Evolutionary conservation across 2,329 filamentous ascomycete species (phyloP).

Genomic region (Ceratocystis albifundus): DNA sequence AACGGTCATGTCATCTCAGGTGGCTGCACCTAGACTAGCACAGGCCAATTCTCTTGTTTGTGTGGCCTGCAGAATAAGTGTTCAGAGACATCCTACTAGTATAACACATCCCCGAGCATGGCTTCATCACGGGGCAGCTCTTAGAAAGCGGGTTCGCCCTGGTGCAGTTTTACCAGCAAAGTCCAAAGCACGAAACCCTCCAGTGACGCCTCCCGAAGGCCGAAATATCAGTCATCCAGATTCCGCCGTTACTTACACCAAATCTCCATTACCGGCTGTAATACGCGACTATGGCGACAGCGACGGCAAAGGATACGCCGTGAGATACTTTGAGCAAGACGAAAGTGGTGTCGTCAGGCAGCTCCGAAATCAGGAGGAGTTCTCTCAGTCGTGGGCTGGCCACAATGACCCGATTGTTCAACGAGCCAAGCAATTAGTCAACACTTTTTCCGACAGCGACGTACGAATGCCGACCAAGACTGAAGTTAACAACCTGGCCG

Average conservation of each 20-base stretch:
- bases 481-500: conserved; percentile 26
- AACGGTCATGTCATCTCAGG: conserved; percentile 21
- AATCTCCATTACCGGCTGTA: conserved; percentile 21
- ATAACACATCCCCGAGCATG: conserved; percentile 9
- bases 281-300: conserved; percentile 21
- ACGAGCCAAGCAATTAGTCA: conserved; percentile 17
- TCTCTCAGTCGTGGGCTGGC: conserved; percentile 32
- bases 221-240: conserved; percentile 17
- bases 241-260: conserved; percentile 14
- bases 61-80: conserved; percentile 2
- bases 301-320: conserved; percentile 18
- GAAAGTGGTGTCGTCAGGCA: conserved; percentile 28
- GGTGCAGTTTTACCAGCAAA: conserved; percentile 7
- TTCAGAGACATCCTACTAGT: not conserved
- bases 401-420: conserved; percentile 26
- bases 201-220: not conserved
- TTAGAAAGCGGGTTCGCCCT: conserved; percentile 14
- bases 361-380: conserved; percentile 34
- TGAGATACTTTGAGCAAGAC: conserved; percentile 37
- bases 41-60: conserved; percentile 21
- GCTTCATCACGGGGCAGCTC: conserved; percentile 12
- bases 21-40: conserved; percentile 20
- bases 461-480: conserved; percentile 24
- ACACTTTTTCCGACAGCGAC: conserved; percentile 21
- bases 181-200: not conserved